A percentile compares a stretch with the other conserved stretches of the same genome.
These are phyloP conservation scores for Trapa bicornis DNA, from an alignment of 345 rosid genomes.

Conservation along the genomic window DNA sequence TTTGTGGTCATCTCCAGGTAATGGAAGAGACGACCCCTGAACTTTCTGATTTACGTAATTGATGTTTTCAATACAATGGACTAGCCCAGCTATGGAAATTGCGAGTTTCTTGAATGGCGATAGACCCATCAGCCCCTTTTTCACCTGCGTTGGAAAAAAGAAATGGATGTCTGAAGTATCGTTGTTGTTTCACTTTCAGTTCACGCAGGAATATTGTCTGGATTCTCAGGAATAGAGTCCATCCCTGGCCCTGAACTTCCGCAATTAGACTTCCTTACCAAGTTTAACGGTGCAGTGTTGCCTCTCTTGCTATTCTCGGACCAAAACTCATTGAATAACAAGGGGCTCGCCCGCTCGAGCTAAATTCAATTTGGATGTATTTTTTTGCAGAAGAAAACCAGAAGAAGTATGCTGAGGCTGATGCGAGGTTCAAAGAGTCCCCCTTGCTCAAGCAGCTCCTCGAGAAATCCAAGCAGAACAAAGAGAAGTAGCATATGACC, in stretches of 20 bases:
- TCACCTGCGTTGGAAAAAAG: background rate
- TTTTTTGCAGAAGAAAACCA: constrained; percentile 65
- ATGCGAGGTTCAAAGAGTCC: constrained; percentile 68
- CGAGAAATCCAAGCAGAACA: constrained; percentile 60
- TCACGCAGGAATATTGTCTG: constrained; percentile 69
- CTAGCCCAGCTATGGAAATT: background rate
- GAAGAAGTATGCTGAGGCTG: constrained; percentile 74
- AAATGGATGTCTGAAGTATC: background rate
- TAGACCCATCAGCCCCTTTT: too few relatives aligned
- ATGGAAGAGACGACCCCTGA: background rate
- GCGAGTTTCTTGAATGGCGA: background rate
- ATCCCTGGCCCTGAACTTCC: constrained; percentile 85
- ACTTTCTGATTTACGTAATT: background rate
- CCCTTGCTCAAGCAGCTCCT: constrained; percentile 77
- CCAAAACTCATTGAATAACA: background rate
- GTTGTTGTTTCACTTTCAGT: constrained; percentile 27
- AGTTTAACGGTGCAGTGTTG: constrained; percentile 48
- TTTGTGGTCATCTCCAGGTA: constrained; percentile 62
- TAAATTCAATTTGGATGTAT: background rate
- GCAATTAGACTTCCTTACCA: constrained; percentile 56
- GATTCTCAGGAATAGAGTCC: constrained; percentile 76
- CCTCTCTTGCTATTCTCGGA: background rate
- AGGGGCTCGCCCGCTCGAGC: background rate
- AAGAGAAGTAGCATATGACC: constrained; percentile 43
- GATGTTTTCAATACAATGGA: background rate